A percentile compares a stretch with the other conserved stretches of the same genome.
Conservation (phyloP, 1,284 basidiomycete species). For the Afroboletus lepidellus region DNA sequence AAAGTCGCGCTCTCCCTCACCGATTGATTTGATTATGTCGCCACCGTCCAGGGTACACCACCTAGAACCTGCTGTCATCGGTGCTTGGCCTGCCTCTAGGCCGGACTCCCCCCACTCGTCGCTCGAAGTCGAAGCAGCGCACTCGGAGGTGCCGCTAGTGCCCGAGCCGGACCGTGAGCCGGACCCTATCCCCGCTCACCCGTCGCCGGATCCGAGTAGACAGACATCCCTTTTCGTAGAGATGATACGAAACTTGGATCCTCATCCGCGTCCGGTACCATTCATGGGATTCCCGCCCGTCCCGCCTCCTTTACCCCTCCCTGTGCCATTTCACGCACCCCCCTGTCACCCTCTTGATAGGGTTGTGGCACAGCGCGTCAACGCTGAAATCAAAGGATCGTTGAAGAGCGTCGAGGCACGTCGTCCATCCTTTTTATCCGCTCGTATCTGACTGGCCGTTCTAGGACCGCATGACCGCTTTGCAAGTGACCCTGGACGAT, state of each 20-base stretch:
- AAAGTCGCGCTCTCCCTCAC: constrained; percentile 40
- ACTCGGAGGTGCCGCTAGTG: constrained; percentile 8
- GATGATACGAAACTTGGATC: constrained; percentile 23
- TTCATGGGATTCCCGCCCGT: constrained; percentile 21
- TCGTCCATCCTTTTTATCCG: neutral
- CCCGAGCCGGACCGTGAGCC: constrained; percentile 4
- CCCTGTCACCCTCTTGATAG: constrained; percentile 19
- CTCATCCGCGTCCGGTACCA: constrained; percentile 22
- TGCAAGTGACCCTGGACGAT: constrained; percentile 21
- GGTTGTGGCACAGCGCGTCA: constrained; percentile 19
- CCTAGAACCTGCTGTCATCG: constrained; percentile 32
- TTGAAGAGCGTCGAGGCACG: constrained; percentile 26
- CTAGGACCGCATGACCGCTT: constrained; percentile 25
- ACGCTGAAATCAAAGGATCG: constrained; percentile 23
- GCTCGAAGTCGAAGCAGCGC: constrained; percentile 13
- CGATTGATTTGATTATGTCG: constrained; percentile 48
- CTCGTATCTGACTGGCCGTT: constrained; percentile 2
- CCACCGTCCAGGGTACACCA: constrained; percentile 17
- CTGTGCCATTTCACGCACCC: constrained; percentile 8
- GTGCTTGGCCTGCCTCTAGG: constrained; percentile 36
- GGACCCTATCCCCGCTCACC: neutral
- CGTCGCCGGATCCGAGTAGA: constrained; percentile 5
- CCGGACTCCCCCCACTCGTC: constrained; percentile 24
- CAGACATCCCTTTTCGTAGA: constrained; percentile 7
- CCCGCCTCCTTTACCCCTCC: constrained; percentile 10